Evolutionary conservation across 1,139 yeast species (phyloP).

Genomic region (Hansenula lynferdii): DNA sequence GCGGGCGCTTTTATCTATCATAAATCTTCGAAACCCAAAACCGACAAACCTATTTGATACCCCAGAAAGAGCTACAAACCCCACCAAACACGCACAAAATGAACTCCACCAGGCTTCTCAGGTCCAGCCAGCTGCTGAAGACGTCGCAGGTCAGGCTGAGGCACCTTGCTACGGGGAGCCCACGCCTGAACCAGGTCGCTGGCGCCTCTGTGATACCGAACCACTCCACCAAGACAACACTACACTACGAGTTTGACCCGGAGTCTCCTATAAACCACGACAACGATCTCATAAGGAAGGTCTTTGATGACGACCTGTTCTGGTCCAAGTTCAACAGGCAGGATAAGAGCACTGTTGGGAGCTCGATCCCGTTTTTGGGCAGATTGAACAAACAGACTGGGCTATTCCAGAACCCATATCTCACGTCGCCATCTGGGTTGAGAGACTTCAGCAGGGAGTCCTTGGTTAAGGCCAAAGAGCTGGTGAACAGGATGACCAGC

Average conservation of each 20-base stretch:
- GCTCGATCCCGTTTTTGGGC: conserved; percentile 1
- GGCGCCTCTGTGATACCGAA: conserved; percentile 1
- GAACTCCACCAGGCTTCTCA: neutral
- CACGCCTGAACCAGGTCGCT: neutral
- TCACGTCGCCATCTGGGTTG: conserved; percentile 68
- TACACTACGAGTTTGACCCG: neutral
- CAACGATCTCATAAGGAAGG: conserved; percentile 17
- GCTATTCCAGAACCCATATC: conserved; percentile 64
- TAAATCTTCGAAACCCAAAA: no score
- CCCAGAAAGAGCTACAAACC: neutral
- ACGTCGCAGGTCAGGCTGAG: neutral
- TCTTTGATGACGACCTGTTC: conserved; percentile 18
- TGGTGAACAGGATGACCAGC: conserved; percentile 51
- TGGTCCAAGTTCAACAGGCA: conserved; percentile 16
- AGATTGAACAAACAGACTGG: conserved; percentile 40
- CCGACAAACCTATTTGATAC: neutral
- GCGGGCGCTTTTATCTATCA: no score
- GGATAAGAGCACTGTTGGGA: neutral
- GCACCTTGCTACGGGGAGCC: neutral
- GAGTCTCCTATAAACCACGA: conserved; percentile 6
- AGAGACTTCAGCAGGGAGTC: conserved; percentile 63
- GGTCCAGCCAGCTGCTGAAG: neutral
- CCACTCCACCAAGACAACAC: neutral
- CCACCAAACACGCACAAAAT: neutral
- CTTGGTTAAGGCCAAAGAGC: conserved; percentile 52